phyloP scores from a whole-genome alignment of 164 flowering plant genomes.

The Sedum album region DNA sequence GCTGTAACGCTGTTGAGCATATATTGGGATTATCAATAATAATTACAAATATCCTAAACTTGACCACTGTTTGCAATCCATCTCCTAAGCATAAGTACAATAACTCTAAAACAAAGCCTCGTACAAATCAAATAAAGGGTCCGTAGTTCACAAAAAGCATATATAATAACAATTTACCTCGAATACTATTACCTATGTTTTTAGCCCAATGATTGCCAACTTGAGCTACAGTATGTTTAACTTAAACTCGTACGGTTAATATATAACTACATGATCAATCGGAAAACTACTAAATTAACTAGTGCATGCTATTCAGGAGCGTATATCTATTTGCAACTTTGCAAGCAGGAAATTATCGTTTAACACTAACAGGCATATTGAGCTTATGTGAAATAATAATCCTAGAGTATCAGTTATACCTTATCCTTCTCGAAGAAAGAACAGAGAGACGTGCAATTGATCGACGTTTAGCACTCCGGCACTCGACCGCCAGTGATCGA shows the following conservation, averaged over 20 bases:
- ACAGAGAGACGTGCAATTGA: no score
- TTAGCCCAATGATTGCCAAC: no score
- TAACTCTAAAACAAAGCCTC: not conserved
- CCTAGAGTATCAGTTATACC: not conserved
- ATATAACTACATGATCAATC: no score
- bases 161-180: not conserved
- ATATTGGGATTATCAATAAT: not conserved
- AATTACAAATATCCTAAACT: not conserved
- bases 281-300: no score
- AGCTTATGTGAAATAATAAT: no score
- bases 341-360: not conserved
- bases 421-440: no score
- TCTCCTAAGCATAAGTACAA: not conserved
- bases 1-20: not conserved
- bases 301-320: not conserved
- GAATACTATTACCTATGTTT: no score
- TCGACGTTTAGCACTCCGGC: no score
- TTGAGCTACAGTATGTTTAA: no score
- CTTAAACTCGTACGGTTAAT: no score
- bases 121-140: not conserved
- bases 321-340: not conserved
- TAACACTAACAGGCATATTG: not conserved
- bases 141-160: not conserved
- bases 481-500: no score
- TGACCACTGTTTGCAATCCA: not conserved